Conservation (phyloP, 306 rosid species). For the Trifolium repens region DNA sequence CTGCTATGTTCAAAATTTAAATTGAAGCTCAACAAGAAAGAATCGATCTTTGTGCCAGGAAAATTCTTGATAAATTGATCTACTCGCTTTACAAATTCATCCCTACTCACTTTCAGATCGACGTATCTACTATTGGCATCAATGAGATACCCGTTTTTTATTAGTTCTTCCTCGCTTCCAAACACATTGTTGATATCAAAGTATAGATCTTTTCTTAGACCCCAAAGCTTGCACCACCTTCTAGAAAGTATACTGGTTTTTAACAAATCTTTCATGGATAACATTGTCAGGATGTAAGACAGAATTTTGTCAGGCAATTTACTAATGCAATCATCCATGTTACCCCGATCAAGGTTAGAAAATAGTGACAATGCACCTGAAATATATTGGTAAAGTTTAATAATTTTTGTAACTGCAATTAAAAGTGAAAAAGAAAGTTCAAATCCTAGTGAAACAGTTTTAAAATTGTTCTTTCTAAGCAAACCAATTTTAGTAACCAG, state of each 20-base stretch:
- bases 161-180: not conserved
- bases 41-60: not conserved
- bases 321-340: not conserved
- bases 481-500: too few relatives aligned
- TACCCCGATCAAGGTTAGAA: not conserved
- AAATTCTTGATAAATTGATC: not conserved
- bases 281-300: not conserved
- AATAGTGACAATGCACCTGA: too few relatives aligned
- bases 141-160: not conserved
- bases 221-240: not conserved
- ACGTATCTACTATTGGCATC: not conserved
- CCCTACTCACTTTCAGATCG: not conserved
- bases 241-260: not conserved
- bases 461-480: too few relatives aligned
- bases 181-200: constrained; percentile 2
- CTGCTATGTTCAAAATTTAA: not conserved
- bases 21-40: not conserved
- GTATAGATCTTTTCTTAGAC: not conserved
- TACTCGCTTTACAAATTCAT: not conserved
- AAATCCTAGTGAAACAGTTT: too few relatives aligned
- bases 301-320: not conserved
- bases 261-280: not conserved
- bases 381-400: too few relatives aligned
- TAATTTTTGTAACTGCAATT: too few relatives aligned
- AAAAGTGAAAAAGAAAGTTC: too few relatives aligned